Evolutionary conservation across 805 yeast species (phyloP).

Genomic region (Ogataea methylovora): DNA sequence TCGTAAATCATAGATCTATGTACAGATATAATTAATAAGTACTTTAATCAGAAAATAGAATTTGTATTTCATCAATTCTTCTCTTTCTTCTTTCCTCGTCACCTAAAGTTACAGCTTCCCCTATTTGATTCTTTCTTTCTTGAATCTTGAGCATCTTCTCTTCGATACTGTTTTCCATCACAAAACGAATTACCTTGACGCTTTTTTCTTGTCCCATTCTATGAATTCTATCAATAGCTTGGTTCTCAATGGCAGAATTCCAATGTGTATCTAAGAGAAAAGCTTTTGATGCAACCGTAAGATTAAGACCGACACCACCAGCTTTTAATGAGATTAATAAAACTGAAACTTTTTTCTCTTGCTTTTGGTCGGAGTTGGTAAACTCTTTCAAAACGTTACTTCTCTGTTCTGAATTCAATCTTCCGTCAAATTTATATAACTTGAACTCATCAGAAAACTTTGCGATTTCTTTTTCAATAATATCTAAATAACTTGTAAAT

Average conservation of each 20-base stretch:
- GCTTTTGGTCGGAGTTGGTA: constrained; percentile 11
- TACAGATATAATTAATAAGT: constrained; percentile 6
- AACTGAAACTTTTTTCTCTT: constrained; percentile 20
- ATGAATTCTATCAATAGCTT: constrained; percentile 86
- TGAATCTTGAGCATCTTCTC: constrained; percentile 84
- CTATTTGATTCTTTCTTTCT: constrained; percentile 71
- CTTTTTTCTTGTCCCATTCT: constrained; percentile 76
- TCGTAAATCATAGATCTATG: too few species aligned
- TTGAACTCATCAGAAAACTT: constrained; percentile 38
- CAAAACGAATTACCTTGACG: constrained; percentile 74
- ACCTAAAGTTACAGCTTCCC: constrained; percentile 70
- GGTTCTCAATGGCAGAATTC: constrained; percentile 88
- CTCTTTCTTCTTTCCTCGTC: constrained; percentile 68
- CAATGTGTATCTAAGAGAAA: constrained; percentile 97
- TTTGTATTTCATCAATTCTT: constrained; percentile 66
- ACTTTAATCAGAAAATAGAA: constrained; percentile 40
- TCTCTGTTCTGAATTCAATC: constrained; percentile 60
- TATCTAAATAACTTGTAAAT: constrained; percentile 74
- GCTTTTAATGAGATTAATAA: constrained; percentile 76
- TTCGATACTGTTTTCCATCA: constrained; percentile 77
- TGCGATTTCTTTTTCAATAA: constrained; percentile 55
- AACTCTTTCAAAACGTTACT: constrained; percentile 54
- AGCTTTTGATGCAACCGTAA: constrained; percentile 79
- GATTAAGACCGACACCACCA: constrained; percentile 89
- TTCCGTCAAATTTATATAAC: constrained; percentile 76